These are phyloP conservation scores for Botrytis hyacinthi DNA, from an alignment of 2,329 filamentous ascomycete genomes.

Conservation along the genomic window DNA sequence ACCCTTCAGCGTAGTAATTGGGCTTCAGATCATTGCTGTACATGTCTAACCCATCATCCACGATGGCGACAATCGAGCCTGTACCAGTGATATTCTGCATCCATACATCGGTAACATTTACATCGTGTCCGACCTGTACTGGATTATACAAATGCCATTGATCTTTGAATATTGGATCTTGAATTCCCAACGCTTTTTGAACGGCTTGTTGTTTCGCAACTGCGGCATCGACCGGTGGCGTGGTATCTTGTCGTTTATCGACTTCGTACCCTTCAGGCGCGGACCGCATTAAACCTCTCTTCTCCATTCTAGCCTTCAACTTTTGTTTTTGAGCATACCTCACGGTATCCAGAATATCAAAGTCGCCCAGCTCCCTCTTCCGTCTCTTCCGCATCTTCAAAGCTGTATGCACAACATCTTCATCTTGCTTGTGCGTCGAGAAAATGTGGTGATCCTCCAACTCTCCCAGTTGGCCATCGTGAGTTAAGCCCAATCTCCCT, in stretches of 20 bases:
- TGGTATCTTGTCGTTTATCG: slow-evolving; percentile 26
- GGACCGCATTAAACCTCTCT: slow-evolving; percentile 42
- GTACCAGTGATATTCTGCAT: slow-evolving; percentile 84
- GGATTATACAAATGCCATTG: slow-evolving; percentile 96
- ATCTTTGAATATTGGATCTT: slow-evolving; percentile 85
- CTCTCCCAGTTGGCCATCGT: slow-evolving; percentile 79
- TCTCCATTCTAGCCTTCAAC: slow-evolving; percentile 59
- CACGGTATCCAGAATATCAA: slow-evolving; percentile 68
- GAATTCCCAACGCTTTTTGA: slow-evolving; percentile 67
- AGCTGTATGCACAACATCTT: slow-evolving; percentile 57
- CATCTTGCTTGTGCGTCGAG: slow-evolving; percentile 60
- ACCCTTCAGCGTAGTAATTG: slow-evolving; percentile 92
- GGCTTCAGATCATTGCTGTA: slow-evolving; percentile 86
- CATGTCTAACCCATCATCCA: slow-evolving; percentile 96
- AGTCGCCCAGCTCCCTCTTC: slow-evolving; percentile 55
- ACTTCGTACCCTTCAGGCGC: slow-evolving; percentile 28
- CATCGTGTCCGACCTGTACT: slow-evolving; percentile 77
- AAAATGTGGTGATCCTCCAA: slow-evolving; percentile 84
- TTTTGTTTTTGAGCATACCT: slow-evolving; percentile 78
- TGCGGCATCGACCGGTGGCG: slow-evolving; percentile 39
- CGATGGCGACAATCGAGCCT: slow-evolving; percentile 86
- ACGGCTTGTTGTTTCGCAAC: slow-evolving; percentile 59
- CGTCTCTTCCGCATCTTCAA: slow-evolving; percentile 54
- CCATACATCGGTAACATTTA: slow-evolving; percentile 97
- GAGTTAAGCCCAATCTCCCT: slow-evolving; percentile 66